A percentile compares a stretch with the other conserved stretches of the same genome.
These are phyloP conservation scores for Phyllosticta citrichinensis DNA, from an alignment of 2,329 filamentous ascomycete genomes.

Conservation along the genomic window DNA sequence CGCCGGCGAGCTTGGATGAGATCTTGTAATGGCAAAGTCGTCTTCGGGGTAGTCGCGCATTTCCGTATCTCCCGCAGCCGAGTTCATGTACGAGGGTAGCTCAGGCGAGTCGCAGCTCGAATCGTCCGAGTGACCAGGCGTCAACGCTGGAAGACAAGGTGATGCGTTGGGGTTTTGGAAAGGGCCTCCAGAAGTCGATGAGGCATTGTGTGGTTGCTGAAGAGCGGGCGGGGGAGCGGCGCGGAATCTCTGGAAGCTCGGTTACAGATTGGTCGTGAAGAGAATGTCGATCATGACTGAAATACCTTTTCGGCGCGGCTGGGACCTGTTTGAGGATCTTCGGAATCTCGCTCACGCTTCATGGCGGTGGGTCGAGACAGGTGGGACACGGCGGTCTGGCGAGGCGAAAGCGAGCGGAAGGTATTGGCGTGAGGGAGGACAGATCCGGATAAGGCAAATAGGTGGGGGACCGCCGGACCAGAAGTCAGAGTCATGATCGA, in stretches of 20 bases:
- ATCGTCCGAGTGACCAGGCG: slow-evolving; percentile 22
- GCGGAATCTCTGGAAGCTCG: slow-evolving; percentile 2
- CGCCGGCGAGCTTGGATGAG: slow-evolving; percentile 27
- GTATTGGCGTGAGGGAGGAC: background rate
- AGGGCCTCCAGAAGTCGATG: slow-evolving; percentile 18
- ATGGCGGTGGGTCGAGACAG: background rate
- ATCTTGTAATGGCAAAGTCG: slow-evolving; percentile 21
- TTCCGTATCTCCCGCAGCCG: slow-evolving; percentile 25
- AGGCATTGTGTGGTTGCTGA: slow-evolving; percentile 14
- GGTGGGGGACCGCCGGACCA: background rate
- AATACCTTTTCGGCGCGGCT: slow-evolving; percentile 1
- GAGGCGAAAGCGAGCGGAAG: background rate
- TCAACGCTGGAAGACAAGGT: slow-evolving; percentile 18
- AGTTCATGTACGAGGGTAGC: slow-evolving; percentile 17
- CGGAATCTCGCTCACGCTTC: slow-evolving; percentile 5
- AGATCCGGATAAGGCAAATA: background rate
- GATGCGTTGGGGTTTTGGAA: slow-evolving; percentile 20
- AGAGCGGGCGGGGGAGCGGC: slow-evolving; percentile 5
- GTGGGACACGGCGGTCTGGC: slow-evolving; percentile 5
- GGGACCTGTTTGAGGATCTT: background rate
- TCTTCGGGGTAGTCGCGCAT: slow-evolving; percentile 24
- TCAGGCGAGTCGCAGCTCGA: slow-evolving; percentile 18
- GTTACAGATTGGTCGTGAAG: background rate
- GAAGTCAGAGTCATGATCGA: background rate
- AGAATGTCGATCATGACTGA: background rate